Evolutionary conservation across 1,284 basidiomycete genomes (phyloP).

Genomic region (Trichosporon faecale): DNA sequence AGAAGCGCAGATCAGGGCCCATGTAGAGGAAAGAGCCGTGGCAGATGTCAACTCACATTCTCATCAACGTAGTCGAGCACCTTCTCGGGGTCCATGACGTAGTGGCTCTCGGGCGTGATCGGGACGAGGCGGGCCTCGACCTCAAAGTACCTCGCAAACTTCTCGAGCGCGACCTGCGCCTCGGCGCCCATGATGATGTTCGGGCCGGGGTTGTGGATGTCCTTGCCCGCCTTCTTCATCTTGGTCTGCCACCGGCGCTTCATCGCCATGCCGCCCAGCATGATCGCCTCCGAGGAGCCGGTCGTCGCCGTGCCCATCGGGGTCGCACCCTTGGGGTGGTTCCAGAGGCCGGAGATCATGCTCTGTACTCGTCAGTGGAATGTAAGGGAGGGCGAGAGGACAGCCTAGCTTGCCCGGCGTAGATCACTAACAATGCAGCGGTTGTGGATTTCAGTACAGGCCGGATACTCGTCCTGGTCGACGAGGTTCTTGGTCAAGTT

Average conservation of each 20-base stretch:
- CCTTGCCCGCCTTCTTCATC: conserved; percentile 80
- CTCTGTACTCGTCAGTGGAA: no score
- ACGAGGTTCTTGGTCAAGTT: conserved; percentile 87
- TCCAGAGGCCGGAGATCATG: conserved; percentile 89
- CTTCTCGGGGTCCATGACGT: conserved; percentile 76
- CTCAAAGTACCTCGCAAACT: conserved; percentile 66
- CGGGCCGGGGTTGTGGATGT: conserved; percentile 74
- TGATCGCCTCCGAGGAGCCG: conserved; percentile 86
- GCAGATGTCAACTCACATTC: conserved; percentile 55
- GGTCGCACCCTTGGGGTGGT: conserved; percentile 68
- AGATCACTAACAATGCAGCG: conserved; percentile 57
- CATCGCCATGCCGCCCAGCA: conserved; percentile 90
- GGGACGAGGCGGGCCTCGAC: conserved; percentile 54
- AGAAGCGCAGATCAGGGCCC: not conserved
- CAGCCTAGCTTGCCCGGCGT: no score
- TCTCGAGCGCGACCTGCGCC: conserved; percentile 76
- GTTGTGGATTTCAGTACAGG: conserved; percentile 69
- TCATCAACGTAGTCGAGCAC: conserved; percentile 87
- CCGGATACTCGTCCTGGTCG: conserved; percentile 88
- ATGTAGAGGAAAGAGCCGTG: not conserved
- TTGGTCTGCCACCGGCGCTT: conserved; percentile 90
- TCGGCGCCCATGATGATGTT: conserved; percentile 62
- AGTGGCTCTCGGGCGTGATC: conserved; percentile 58
- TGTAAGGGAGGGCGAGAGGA: no score
- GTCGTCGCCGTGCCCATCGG: conserved; percentile 91